Evolutionary conservation across 371 early-diverging fungal species (phyloP).

Genomic region (Mortierella sp.): DNA sequence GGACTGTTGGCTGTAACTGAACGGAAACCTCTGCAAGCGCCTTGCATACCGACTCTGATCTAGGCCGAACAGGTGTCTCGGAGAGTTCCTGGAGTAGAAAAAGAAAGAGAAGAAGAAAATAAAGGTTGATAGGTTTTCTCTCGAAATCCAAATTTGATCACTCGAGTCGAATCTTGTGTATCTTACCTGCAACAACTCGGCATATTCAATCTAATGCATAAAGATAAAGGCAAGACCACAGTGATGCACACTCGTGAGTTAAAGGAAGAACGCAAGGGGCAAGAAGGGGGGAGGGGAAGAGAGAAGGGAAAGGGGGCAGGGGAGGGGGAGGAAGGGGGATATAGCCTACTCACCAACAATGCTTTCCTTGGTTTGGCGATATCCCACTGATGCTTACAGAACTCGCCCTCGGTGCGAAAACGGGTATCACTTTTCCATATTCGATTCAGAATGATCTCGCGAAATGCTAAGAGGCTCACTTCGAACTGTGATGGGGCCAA

Average conservation of each 20-base stretch:
- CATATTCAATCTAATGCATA: conserved; percentile 40
- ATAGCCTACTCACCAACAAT: conserved; percentile 11
- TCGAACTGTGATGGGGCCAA: conserved; percentile 20
- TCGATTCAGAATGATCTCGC: conserved; percentile 33
- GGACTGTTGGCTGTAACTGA: conserved; percentile 22
- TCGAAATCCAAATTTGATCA: too few species aligned
- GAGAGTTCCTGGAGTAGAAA: conserved; percentile 22
- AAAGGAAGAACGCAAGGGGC: too few species aligned
- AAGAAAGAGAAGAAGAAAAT: too few species aligned
- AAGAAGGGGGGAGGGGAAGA: too few species aligned
- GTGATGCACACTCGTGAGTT: background rate
- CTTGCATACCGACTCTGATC: conserved; percentile 31
- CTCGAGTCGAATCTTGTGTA: background rate
- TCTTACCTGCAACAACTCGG: conserved; percentile 26
- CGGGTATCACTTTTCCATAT: conserved; percentile 36
- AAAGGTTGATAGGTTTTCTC: too few species aligned
- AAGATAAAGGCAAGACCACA: background rate
- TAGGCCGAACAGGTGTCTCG: conserved; percentile 22
- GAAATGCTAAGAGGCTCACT: conserved; percentile 36
- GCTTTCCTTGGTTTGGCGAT: conserved; percentile 28
- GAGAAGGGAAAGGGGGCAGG: too few species aligned
- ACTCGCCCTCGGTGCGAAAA: conserved; percentile 36
- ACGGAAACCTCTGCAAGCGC: conserved; percentile 27
- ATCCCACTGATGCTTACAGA: conserved; percentile 44
- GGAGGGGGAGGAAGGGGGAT: too few species aligned